Evolutionary conservation across 1,284 basidiomycete species (phyloP).

Genomic region (Ustilago vetiveriae): DNA sequence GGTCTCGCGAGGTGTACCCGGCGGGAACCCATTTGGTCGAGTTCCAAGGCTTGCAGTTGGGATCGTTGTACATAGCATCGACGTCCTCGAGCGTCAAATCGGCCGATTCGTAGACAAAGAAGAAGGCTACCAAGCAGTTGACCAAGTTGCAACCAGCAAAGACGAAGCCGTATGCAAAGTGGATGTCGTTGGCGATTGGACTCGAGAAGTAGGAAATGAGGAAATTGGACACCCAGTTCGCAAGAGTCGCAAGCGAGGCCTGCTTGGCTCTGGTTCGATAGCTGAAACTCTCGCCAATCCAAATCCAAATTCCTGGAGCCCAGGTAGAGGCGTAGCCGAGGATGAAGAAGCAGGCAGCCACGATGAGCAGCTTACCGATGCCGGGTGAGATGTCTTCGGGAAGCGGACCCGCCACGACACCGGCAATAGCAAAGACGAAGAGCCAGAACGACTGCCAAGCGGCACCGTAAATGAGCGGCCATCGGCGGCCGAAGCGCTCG

Average conservation of each 20-base stretch:
- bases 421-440: conserved; percentile 80
- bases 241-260: conserved; percentile 76
- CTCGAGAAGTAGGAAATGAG: conserved; percentile 76
- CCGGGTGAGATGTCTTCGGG: conserved; percentile 34
- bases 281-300: conserved; percentile 75
- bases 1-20: conserved; percentile 52
- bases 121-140: conserved; percentile 76
- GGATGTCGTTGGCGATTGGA: conserved; percentile 55
- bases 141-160: conserved; percentile 72
- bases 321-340: conserved; percentile 80
- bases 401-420: conserved; percentile 74
- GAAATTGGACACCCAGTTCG: conserved; percentile 78
- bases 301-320: conserved; percentile 68
- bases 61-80: conserved; percentile 80
- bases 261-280: conserved; percentile 80
- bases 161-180: conserved; percentile 78
- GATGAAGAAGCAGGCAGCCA: conserved; percentile 81
- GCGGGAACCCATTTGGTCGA: conserved; percentile 70
- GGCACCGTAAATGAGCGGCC: conserved; percentile 71
- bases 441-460: conserved; percentile 78
- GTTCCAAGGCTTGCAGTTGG: conserved; percentile 76
- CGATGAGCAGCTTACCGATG: conserved; percentile 76
- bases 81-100: conserved; percentile 77
- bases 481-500: conserved; percentile 72
- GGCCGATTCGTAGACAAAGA: conserved; percentile 81